Evolutionary conservation across 2,329 filamentous ascomycete species (phyloP).

Genomic region (Fusarium mangiferae): DNA sequence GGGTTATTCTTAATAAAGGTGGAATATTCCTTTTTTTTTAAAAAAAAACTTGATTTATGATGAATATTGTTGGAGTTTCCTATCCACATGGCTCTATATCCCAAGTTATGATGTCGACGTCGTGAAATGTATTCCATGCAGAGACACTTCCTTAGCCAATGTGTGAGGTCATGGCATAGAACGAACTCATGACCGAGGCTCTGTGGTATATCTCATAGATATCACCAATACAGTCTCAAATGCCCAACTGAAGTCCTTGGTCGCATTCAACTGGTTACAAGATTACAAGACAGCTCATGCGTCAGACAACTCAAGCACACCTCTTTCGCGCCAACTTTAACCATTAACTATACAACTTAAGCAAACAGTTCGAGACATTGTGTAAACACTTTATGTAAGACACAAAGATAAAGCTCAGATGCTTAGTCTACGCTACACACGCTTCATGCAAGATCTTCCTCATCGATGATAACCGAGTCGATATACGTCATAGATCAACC

Average conservation of each 20-base stretch:
- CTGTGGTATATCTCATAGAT: background rate
- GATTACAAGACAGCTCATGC: background rate
- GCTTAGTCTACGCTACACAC: background rate
- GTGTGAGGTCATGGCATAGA: background rate
- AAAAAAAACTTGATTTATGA: background rate
- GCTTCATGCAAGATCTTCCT: constrained; percentile 5
- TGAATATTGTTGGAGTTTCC: background rate
- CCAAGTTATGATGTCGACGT: background rate
- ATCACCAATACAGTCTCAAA: background rate
- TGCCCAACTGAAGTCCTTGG: background rate
- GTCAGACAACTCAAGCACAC: background rate
- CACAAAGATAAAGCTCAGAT: constrained; percentile 1
- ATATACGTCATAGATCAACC: constrained; percentile 29
- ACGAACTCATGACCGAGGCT: background rate
- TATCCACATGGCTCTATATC: too few species aligned
- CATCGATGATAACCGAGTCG: background rate
- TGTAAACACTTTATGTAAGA: constrained; percentile 5
- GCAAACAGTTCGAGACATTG: background rate
- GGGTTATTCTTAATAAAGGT: constrained; percentile 46
- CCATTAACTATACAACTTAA: background rate
- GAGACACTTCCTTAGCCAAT: too few species aligned
- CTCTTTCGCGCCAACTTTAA: background rate
- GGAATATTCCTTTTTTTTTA: constrained; percentile 41
- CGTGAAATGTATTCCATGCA: background rate
- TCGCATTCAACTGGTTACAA: background rate